These are phyloP conservation scores for Plectosphaerella plurivora DNA, from an alignment of 2,329 filamentous ascomycete genomes.

Conservation along the genomic window DNA sequence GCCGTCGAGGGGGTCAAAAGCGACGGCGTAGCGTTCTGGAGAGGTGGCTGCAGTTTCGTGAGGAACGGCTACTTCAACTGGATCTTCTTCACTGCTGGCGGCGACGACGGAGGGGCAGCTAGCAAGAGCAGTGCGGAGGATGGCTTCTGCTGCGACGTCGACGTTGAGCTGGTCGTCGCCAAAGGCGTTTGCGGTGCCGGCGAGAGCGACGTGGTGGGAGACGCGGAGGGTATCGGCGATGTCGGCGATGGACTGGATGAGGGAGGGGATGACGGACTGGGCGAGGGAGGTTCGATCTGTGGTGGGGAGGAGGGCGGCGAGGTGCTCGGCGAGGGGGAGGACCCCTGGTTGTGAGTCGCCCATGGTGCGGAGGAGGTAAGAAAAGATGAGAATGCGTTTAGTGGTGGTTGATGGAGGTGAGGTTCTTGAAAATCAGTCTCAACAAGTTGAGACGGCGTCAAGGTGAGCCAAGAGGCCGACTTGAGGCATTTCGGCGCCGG, in stretches of 20 bases:
- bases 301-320: conserved; percentile 17
- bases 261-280: conserved; percentile 41
- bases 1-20: conserved; percentile 61
- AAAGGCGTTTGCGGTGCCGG: conserved; percentile 49
- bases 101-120: conserved; percentile 39
- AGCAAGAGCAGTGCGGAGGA: conserved; percentile 39
- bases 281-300: conserved; percentile 26
- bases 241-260: conserved; percentile 38
- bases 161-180: conserved; percentile 58
- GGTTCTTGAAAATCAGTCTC: not conserved
- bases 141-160: conserved; percentile 45
- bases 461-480: not conserved
- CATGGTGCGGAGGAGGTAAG: not conserved
- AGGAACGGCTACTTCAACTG: conserved; percentile 35
- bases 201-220: conserved; percentile 39
- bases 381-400: not conserved
- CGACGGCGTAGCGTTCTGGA: conserved; percentile 48
- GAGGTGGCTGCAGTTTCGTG: conserved; percentile 8
- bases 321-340: conserved; percentile 6
- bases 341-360: not conserved
- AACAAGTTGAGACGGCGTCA: not conserved
- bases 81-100: conserved; percentile 59
- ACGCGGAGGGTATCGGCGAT: conserved; percentile 39
- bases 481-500: not conserved
- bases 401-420: not conserved